These are phyloP conservation scores for Ascobolus immersus DNA, from an alignment of 495 filamentous ascomycete species.

Conservation along the genomic window DNA sequence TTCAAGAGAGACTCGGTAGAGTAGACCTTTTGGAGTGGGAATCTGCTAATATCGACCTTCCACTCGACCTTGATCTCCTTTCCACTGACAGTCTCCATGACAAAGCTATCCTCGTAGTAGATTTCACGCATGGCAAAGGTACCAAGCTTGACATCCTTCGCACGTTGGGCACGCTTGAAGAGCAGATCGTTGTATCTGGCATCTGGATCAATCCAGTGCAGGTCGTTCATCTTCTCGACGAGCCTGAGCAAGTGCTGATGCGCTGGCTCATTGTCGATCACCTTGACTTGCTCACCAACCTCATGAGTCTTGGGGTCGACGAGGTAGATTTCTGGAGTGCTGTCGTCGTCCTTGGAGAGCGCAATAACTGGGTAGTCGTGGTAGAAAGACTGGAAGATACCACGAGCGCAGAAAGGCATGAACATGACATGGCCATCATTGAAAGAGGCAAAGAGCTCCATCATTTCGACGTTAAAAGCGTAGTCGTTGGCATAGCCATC, in stretches of 20 bases:
- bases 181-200: constrained; percentile 11
- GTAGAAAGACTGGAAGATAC: constrained; percentile 1
- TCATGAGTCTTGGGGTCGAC: not conserved
- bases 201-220: constrained; percentile 12
- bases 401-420: constrained; percentile 3
- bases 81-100: constrained; percentile 6
- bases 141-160: not conserved
- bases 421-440: constrained; percentile 9
- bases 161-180: not conserved
- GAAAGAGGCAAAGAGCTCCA: constrained; percentile 9
- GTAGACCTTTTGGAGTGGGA: no score
- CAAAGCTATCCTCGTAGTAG: constrained; percentile 6
- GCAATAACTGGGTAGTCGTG: constrained; percentile 8
- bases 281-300: constrained; percentile 3
- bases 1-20: constrained; percentile 7
- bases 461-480: constrained; percentile 8
- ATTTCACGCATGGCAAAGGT: constrained; percentile 3
- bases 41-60: not conserved
- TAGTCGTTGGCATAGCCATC: constrained; percentile 8
- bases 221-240: constrained; percentile 6
- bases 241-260: constrained; percentile 5
- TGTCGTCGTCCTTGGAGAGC: constrained; percentile 4
- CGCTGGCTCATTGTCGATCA: constrained; percentile 7
- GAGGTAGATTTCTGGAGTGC: constrained; percentile 6
- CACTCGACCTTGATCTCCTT: constrained; percentile 8